These are phyloP conservation scores for Aspergillus chevalieri DNA, from an alignment of 2,329 filamentous ascomycete genomes.

Conservation along the genomic window DNA sequence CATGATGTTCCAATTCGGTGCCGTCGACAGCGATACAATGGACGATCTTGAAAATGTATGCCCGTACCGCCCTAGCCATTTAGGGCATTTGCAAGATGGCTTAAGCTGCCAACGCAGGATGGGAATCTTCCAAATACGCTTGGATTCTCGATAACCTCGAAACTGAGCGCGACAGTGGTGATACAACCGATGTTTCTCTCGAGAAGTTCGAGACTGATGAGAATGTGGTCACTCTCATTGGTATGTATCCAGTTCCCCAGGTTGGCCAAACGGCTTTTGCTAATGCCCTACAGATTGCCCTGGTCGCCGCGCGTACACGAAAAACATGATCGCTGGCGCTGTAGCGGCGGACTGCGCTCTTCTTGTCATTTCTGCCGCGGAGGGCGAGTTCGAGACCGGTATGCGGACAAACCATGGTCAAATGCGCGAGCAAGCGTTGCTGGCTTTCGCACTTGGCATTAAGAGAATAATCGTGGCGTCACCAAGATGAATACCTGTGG, in stretches of 20 bases:
- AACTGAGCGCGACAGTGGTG: slow-evolving; percentile 99
- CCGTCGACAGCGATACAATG: slow-evolving; percentile 99
- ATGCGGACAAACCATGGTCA: slow-evolving; percentile 98
- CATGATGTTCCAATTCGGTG: slow-evolving; percentile 99
- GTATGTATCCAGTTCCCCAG: neutral
- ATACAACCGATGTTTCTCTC: slow-evolving; percentile 97
- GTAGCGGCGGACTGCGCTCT: slow-evolving; percentile 97
- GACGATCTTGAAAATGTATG: slow-evolving; percentile 99
- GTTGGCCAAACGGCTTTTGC: too few relatives aligned
- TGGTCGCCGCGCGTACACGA: slow-evolving; percentile 99
- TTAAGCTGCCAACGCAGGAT: slow-evolving; percentile 84
- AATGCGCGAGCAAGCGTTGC: slow-evolving; percentile 98
- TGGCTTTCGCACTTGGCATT: slow-evolving; percentile 97
- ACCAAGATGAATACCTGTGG: slow-evolving; percentile 99
- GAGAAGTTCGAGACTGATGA: slow-evolving; percentile 99
- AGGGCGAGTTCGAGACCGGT: slow-evolving; percentile 99
- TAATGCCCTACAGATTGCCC: slow-evolving; percentile 64
- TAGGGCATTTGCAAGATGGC: too few relatives aligned
- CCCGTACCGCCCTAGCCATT: slow-evolving; percentile 51
- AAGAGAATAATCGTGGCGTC: slow-evolving; percentile 98
- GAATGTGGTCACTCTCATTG: slow-evolving; percentile 65
- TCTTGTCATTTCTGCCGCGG: slow-evolving; percentile 96
- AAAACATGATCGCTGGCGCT: slow-evolving; percentile 99
- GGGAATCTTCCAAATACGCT: slow-evolving; percentile 99
- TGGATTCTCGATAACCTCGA: slow-evolving; percentile 99